Conservation (phyloP, 805 yeast genomes). For the Jamesozyma piceae region DNA sequence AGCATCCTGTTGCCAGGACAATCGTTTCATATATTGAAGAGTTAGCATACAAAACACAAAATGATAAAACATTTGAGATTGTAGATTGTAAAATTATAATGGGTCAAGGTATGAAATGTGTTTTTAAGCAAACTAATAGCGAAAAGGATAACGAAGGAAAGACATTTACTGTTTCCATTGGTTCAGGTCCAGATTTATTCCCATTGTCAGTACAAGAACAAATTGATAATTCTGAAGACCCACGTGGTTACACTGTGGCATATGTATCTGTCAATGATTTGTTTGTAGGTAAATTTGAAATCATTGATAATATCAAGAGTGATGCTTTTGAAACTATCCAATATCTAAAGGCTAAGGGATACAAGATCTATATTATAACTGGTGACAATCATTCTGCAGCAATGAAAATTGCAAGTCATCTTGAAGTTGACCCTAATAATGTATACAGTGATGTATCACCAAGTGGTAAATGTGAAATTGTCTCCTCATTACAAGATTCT, state of each 20-base stretch:
- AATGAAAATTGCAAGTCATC: constrained; percentile 47
- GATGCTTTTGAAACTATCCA: constrained; percentile 56
- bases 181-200: constrained; percentile 39
- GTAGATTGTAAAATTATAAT: constrained; percentile 25
- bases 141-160: constrained; percentile 12
- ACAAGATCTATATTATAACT: constrained; percentile 73
- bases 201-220: constrained; percentile 1
- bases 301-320: constrained; percentile 58
- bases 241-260: constrained; percentile 38
- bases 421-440: constrained; percentile 56
- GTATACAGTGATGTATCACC: constrained; percentile 75
- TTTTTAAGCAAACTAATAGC: constrained; percentile 1
- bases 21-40: constrained; percentile 35
- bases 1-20: constrained; percentile 12
- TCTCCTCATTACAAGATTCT: constrained; percentile 43
- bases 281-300: constrained; percentile 55
- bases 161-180: constrained; percentile 38
- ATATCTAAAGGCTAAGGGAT: constrained; percentile 42
- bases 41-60: constrained; percentile 20
- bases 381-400: constrained; percentile 75
- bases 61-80: constrained; percentile 1
- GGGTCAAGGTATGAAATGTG: constrained; percentile 33
- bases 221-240: constrained; percentile 7
- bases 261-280: constrained; percentile 49
- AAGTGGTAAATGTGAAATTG: constrained; percentile 59